Base-by-base conservation (phyloP, 148 eudicot species). In the Agrostemma githago region DNA sequence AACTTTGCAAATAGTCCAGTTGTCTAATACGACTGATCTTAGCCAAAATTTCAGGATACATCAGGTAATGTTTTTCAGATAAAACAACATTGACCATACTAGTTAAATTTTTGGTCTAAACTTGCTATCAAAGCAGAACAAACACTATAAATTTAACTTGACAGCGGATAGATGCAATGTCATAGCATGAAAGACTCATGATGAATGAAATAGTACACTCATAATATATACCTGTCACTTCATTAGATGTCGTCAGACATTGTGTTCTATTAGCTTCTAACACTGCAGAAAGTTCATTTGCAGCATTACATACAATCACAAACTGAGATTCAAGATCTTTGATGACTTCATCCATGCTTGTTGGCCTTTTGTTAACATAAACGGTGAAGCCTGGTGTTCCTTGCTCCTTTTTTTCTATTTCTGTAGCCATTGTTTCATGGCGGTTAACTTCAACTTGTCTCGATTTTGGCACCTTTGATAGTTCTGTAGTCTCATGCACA, bases 251-350 rank as follows among this genome's bases (percentile, higher is more conserved):
- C 60, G 90, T 76, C 41, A 85, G 65, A 77, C 93, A 86, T 72
- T 84, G 92, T 78, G 98, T 88, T 76, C 85, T 83, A 73, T 84
- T 85, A 64, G 93, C 90, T 81, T 94, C 93, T 71, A 94, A 80
- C 81, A 88, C 81, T 58, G 84, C 78, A 16, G 98, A 89, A 11
- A 94, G 83, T 78, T 88, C 90, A 62, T 74, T 79, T 4, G 93
- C 96, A 15, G 93, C 83, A 74, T 78, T 76, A 79, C 90, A 91
- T 78, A 92, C 80, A 42, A 83, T 84, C 76, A 20, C 77, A 75
- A 94, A 94, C 73, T 92, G 98, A 62, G 84, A 83, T 71, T 94
- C 98, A 14, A 94, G 89, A 81, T 91, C 98, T 87, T 87, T 94
- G 37, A 91, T 83, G 79, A 94, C 97, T 78, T 94, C 97, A 39